Conservation (phyloP, 1,284 basidiomycete genomes). For the Termitomyces sp. region DNA sequence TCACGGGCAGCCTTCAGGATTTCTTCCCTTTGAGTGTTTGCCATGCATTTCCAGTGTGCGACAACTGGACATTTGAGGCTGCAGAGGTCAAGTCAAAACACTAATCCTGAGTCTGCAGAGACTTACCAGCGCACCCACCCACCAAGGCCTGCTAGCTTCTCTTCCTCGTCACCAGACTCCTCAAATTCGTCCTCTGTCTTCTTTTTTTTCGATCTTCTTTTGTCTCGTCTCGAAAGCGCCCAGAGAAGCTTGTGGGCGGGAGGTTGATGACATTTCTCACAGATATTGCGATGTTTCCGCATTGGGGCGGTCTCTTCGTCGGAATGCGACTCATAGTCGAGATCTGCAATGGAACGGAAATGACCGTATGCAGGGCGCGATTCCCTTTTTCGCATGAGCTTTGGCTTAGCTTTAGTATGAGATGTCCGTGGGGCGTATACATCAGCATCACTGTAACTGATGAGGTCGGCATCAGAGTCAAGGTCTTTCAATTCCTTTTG, state of each 20-base stretch:
- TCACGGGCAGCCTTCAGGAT: constrained; percentile 61
- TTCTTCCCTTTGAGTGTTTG: constrained; percentile 60
- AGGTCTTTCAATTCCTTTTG: constrained; percentile 29
- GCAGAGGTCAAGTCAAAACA: not conserved
- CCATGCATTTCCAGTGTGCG: constrained; percentile 79
- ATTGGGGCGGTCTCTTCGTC: constrained; percentile 54
- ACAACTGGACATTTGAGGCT: constrained; percentile 71
- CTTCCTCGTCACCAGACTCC: constrained; percentile 54
- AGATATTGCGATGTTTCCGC: constrained; percentile 53
- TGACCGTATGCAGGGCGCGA: constrained; percentile 62
- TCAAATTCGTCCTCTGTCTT: constrained; percentile 41
- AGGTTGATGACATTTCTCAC: constrained; percentile 63
- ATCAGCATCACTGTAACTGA: constrained; percentile 28
- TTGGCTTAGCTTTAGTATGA: constrained; percentile 24
- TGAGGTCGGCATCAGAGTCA: constrained; percentile 23
- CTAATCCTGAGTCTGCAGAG: not conserved
- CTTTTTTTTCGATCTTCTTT: constrained; percentile 32
- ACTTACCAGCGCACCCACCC: constrained; percentile 85
- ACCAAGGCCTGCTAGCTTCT: constrained; percentile 50
- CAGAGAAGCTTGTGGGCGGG: constrained; percentile 54
- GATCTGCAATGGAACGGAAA: constrained; percentile 52
- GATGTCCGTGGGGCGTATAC: constrained; percentile 18
- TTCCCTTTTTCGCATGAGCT: constrained; percentile 32
- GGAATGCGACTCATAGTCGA: constrained; percentile 52
- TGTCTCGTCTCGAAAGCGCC: constrained; percentile 32